Evolutionary conservation across 306 rosid species (phyloP).

Genomic region (Trifolium repens): DNA sequence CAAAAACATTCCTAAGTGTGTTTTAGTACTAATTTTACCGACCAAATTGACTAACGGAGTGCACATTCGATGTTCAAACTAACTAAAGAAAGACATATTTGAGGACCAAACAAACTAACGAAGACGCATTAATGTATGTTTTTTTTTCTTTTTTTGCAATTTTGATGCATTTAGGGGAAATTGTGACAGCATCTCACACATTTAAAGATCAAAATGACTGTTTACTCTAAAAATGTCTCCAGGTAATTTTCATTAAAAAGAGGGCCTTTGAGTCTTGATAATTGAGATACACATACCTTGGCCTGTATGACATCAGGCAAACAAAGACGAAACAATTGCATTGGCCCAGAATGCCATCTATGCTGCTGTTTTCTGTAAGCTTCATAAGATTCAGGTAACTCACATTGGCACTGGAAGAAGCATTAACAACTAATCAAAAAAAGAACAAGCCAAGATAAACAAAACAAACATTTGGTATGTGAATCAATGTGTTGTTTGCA

Average conservation of each 20-base stretch:
- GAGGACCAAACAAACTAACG: neutral
- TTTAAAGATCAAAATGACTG: neutral
- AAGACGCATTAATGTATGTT: neutral
- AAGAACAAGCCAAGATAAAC: constrained; percentile 18
- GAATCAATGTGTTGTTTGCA: neutral
- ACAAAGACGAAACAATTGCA: constrained; percentile 98
- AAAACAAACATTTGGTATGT: neutral
- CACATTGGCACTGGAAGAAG: constrained; percentile 91
- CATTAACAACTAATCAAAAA: constrained; percentile 41
- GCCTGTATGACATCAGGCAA: constrained; percentile 72
- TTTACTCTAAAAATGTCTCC: neutral
- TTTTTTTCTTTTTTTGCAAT: neutral
- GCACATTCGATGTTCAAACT: neutral
- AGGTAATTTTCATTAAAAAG: neutral
- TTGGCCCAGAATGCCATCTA: constrained; percentile 99
- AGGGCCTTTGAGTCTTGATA: constrained; percentile 6
- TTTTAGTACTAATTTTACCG: neutral
- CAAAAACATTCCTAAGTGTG: neutral
- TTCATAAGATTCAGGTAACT: constrained; percentile 93
- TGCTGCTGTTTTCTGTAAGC: constrained; percentile 96
- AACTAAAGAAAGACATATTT: neutral
- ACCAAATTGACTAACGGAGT: neutral
- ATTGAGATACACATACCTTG: constrained; percentile 55
- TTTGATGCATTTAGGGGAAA: neutral
- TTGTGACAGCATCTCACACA: neutral